Evolutionary conservation across 306 rosid genomes (phyloP), one percentile per base, ranked within the genome.

Genomic region (Elaeagnus macrophylla): DNA sequence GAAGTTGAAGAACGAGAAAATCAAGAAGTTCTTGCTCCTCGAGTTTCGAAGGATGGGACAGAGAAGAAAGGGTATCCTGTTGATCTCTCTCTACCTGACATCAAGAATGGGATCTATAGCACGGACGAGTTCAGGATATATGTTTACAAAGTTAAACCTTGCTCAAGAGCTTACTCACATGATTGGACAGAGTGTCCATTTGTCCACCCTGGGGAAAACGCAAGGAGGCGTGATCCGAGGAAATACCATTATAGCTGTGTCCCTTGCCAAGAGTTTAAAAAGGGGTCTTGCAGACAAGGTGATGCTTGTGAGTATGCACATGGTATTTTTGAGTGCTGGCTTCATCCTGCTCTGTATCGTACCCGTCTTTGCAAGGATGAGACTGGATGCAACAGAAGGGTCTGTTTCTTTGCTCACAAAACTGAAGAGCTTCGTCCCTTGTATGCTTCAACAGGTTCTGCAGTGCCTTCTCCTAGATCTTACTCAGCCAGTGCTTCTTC

Each of bases 111-210:
- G 35, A 73, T 89, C n/a, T 89, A 82, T 57, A 61, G 97, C 58
- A 78, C 97, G 3, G 93, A 89, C 74, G 97, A 89, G 63, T 89
- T 89, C 61, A 75, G 97, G 63, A 89, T 89, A 95, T 89, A 68
- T 53, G 73, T 77, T 48, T 85, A 85, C 76, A 89, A 89, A 66
- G 85, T 89, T 63, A 85, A 73, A 70, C 95, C 97, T 32, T 89
- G 97, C 64, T 85, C 97, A 44, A 85, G 97, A 71, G 95, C 97
- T 56, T 89, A 89, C 64, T 80, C 97, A 18, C 97, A 89, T 20
- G 97, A 89, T 57, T 89, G 97, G 95, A 89, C 95, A 3, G 95
- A 85, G 81, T 89, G 97, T 43, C 97, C 97, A 5, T 89, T 80
- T 59, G 95, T 79, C 59, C 97, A 89, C 82, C 97, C 93, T 0